Base-by-base conservation (phyloP, 257 asterid genomes). In the Ilex aquifolium region DNA sequence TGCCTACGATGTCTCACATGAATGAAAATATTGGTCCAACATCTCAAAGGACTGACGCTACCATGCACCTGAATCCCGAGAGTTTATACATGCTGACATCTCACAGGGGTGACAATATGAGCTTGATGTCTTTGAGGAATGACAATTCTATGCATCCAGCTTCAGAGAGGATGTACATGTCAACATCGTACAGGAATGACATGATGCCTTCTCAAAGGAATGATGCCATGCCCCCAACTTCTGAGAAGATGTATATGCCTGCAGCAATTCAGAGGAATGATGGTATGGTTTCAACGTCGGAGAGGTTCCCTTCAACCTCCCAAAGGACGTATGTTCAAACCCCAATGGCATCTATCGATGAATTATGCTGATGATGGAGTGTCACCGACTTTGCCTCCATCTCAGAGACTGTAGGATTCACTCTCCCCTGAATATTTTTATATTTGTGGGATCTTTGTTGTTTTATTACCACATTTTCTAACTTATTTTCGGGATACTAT, bases 261-360 rank as follows among this genome's bases (percentile, higher is more conserved):
- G 21, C 70, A 32, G 66, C 64, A 7, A 51, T 31, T 46, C 66
- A 61, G 31, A 32, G 71, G 57, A 63, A 42, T 14, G 74, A 50
- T 27, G 59, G 57, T 17, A 31, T 64, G 53, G 29, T 59, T 44
- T 57, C 69, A 8, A 14, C 59, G 46, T 57, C 77, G 2, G 66
- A 74, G 58, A 64, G 73, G 65, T 46, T 63, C 67, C 74, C 74
- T 53, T 65, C 68, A 32, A 65, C 69, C 63, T 78, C 78, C 29
- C 80, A 69, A 48, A 70, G 68, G 11, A 58, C 65, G 40, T 62
- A 62, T 50, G 42, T 27, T 29, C 75, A 49, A 46, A 51, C n/a
- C 31, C 17, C 74, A 15, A 48, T 55, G 13, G 36, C 57, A 40
- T 36, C 68, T 13, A 27, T 57, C 36, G 49, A 50, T 51, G 72